phyloP scores from a whole-genome alignment of 2,329 filamentous ascomycete species.

The Pseudocercospora crystallina region DNA sequence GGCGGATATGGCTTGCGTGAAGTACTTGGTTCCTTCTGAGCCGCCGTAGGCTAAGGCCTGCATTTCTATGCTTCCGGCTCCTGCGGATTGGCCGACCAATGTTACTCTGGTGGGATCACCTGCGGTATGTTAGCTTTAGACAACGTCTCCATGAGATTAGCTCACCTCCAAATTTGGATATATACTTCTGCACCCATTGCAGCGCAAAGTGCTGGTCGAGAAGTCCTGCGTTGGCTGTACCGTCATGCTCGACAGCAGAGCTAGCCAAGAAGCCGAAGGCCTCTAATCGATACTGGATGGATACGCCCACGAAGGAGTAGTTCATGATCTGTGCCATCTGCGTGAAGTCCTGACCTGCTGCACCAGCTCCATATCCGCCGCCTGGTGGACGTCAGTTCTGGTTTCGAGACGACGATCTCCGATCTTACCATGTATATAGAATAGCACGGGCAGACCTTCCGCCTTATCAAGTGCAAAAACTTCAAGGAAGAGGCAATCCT shows the following conservation, averaged over 20 bases:
- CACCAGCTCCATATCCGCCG: conserved; percentile 40
- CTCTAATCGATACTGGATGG: conserved; percentile 52
- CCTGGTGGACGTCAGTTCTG: background rate
- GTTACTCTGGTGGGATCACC: conserved; percentile 41
- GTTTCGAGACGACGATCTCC: background rate
- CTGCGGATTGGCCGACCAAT: conserved; percentile 41
- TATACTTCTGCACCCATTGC: conserved; percentile 52
- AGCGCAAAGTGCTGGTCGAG: conserved; percentile 52
- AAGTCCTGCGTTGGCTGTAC: conserved; percentile 42
- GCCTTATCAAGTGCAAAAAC: conserved; percentile 26
- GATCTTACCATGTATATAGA: conserved; percentile 37
- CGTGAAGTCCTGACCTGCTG: conserved; percentile 41
- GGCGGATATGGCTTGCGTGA: conserved; percentile 38
- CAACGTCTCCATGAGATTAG: background rate
- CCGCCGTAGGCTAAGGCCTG: conserved; percentile 31
- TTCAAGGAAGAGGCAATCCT: conserved; percentile 39
- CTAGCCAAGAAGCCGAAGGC: conserved; percentile 46
- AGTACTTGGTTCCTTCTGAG: conserved; percentile 24
- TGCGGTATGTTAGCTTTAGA: background rate
- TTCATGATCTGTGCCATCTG: conserved; percentile 48
- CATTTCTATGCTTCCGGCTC: conserved; percentile 40
- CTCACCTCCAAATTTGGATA: conserved; percentile 8
- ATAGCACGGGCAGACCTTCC: conserved; percentile 41
- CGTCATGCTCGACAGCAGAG: conserved; percentile 39
- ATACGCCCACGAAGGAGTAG: conserved; percentile 49